Percentiles rank a stretch among this genome's conserved stretches.
phyloP scores from a whole-genome alignment of 208 protist species.

The Trypanosoma caninum region DNA sequence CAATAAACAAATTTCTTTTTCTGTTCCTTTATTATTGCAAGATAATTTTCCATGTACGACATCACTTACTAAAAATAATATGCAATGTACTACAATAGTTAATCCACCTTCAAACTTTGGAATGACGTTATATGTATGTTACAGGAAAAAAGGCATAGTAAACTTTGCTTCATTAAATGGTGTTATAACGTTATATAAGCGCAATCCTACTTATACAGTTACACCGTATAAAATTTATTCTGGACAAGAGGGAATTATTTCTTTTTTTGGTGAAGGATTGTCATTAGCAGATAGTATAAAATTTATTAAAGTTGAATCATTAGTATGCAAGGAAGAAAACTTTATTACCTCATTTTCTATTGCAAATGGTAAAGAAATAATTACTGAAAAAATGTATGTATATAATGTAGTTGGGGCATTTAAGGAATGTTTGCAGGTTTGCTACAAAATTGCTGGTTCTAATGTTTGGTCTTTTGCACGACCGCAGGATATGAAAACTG shows the following conservation, averaged over 20 bases:
- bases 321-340: slow-evolving; percentile 25
- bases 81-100: slow-evolving; percentile 56
- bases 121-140: slow-evolving; percentile 63
- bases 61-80: not conserved
- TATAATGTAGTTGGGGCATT: slow-evolving; percentile 64
- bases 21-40: too few species aligned
- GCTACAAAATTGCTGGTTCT: slow-evolving; percentile 51
- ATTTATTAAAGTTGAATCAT: slow-evolving; percentile 34
- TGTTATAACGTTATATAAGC: slow-evolving; percentile 36
- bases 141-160: slow-evolving; percentile 40
- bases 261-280: slow-evolving; percentile 56
- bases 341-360: slow-evolving; percentile 30
- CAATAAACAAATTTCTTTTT: too few species aligned
- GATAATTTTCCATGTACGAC: slow-evolving; percentile 18
- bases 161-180: slow-evolving; percentile 65
- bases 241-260: slow-evolving; percentile 52
- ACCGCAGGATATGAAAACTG: slow-evolving; percentile 10
- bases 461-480: slow-evolving; percentile 50
- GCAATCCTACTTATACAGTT: slow-evolving; percentile 77
- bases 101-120: slow-evolving; percentile 50
- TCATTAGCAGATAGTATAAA: slow-evolving; percentile 42
- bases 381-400: slow-evolving; percentile 33
- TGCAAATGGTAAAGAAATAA: slow-evolving; percentile 32
- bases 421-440: slow-evolving; percentile 62
- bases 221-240: slow-evolving; percentile 55